Conservation (phyloP, 2,329 filamentous ascomycete genomes). For the Penicillium hesseltinei region DNA sequence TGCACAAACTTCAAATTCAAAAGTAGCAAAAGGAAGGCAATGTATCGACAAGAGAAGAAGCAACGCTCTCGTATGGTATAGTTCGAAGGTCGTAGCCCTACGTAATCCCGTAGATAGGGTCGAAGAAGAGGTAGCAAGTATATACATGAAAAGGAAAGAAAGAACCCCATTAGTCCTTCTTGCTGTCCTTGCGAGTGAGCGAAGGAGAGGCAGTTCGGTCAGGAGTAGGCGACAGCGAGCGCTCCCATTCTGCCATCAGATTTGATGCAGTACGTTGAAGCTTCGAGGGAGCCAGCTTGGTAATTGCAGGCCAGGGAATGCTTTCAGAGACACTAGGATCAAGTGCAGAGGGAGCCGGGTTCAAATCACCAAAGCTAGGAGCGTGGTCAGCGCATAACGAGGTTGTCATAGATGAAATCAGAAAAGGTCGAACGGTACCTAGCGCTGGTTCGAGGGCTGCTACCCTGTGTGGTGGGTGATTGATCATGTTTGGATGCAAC, state of each 20-base stretch:
- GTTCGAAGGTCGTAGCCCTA: constrained; percentile 34
- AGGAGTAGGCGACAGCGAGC: constrained; percentile 60
- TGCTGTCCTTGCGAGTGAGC: constrained; percentile 28
- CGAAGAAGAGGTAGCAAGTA: constrained; percentile 22
- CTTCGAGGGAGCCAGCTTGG: constrained; percentile 70
- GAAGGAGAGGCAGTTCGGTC: constrained; percentile 25
- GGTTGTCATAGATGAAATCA: constrained; percentile 28
- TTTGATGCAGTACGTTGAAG: constrained; percentile 79
- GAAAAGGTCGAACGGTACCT: constrained; percentile 44
- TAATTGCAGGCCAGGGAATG: constrained; percentile 67
- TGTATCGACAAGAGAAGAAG: constrained; percentile 15
- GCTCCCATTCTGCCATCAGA: constrained; percentile 90
- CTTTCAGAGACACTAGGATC: constrained; percentile 39
- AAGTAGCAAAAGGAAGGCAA: constrained; percentile 10
- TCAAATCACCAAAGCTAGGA: constrained; percentile 41
- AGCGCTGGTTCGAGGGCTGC: constrained; percentile 54
- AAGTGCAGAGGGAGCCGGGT: constrained; percentile 27
- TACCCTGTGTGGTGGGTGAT: constrained; percentile 45
- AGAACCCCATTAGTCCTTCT: constrained; percentile 29
- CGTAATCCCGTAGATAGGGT: constrained; percentile 28
- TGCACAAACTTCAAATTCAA: not conserved
- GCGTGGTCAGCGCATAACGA: constrained; percentile 31
- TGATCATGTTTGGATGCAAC: constrained; percentile 50
- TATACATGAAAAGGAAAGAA: constrained; percentile 18
- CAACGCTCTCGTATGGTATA: constrained; percentile 29